Percentiles rank a stretch among this genome's conserved stretches.
phyloP scores from a whole-genome alignment of 2,329 filamentous ascomycete genomes.

The Nigrospora sphaerica region DNA sequence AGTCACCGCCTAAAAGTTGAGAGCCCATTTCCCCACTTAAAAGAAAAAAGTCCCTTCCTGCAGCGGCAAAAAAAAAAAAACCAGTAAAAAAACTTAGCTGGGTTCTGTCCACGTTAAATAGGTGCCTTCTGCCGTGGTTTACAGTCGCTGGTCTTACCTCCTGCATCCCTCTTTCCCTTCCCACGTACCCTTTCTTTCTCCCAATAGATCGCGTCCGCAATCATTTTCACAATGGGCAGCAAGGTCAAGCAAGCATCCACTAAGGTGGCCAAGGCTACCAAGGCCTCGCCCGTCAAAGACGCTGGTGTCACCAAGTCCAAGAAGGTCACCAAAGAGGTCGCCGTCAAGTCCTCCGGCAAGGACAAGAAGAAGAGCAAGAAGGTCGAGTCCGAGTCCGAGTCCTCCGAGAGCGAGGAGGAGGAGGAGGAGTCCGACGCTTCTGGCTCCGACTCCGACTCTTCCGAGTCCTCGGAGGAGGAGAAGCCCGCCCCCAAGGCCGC shows the following conservation, averaged over 20 bases:
- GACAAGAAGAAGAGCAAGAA: constrained; percentile 28
- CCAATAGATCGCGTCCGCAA: constrained; percentile 8
- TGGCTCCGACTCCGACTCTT: constrained; percentile 20
- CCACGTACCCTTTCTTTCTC: constrained; percentile 6
- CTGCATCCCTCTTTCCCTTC: constrained; percentile 3
- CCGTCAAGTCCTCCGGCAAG: constrained; percentile 38
- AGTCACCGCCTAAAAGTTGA: constrained; percentile 5
- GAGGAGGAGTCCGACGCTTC: constrained; percentile 16
- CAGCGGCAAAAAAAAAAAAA: too few species aligned
- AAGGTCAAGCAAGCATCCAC: constrained; percentile 58
- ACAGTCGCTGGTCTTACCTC: too few species aligned
- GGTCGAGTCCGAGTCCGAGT: constrained; percentile 29
- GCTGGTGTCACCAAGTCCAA: constrained; percentile 61
- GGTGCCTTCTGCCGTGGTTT: too few species aligned
- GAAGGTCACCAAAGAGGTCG: constrained; percentile 54
- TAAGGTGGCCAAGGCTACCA: constrained; percentile 42
- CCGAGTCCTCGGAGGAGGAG: constrained; percentile 21
- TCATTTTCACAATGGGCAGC: constrained; percentile 44
- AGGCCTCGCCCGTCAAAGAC: constrained; percentile 57
- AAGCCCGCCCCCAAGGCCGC: constrained; percentile 20
- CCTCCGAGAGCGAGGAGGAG: constrained; percentile 14
- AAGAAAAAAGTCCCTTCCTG: neutral
- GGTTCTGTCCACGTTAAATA: too few species aligned
- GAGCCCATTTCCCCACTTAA: neutral
- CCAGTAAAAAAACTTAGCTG: neutral